Conservation (phyloP, 768 basidiomycete genomes). For the Suillus weaverae region DNA sequence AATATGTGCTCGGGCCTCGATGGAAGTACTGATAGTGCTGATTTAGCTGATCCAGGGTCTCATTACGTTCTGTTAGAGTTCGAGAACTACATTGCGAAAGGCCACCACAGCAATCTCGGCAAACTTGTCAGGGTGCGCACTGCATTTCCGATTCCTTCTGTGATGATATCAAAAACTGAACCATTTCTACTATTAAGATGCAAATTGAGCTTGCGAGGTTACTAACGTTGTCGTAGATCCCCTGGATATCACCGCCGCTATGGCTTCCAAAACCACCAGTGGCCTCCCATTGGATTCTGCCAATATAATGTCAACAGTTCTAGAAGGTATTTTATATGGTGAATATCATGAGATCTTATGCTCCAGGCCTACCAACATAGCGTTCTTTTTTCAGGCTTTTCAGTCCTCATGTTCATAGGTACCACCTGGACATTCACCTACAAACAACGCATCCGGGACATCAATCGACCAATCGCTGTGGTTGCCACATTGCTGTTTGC, state of each 20-base stretch:
- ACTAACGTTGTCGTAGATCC: not conserved
- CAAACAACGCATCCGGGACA: not conserved
- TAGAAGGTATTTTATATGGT: not conserved
- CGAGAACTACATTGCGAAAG: not conserved
- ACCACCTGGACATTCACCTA: not conserved
- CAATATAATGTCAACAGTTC: not conserved
- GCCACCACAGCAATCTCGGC: not conserved
- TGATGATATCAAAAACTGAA: not conserved
- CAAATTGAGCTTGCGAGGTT: not conserved
- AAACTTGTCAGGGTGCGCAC: not conserved
- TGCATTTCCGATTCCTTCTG: not conserved
- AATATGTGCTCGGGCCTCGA: not conserved
- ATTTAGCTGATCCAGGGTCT: not conserved
- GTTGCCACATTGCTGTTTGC: not conserved
- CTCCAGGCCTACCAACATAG: not conserved
- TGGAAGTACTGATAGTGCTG: not conserved
- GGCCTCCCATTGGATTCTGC: not conserved
- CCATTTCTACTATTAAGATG: not conserved
- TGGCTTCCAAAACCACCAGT: not conserved
- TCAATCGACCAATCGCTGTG: not conserved
- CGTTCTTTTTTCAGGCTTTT: not conserved
- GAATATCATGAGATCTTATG: not conserved
- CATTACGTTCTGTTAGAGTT: not conserved
- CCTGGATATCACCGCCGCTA: not conserved
- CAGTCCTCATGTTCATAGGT: not conserved